Conservation (phyloP, 805 yeast species). For the Spathaspora boniae region DNA sequence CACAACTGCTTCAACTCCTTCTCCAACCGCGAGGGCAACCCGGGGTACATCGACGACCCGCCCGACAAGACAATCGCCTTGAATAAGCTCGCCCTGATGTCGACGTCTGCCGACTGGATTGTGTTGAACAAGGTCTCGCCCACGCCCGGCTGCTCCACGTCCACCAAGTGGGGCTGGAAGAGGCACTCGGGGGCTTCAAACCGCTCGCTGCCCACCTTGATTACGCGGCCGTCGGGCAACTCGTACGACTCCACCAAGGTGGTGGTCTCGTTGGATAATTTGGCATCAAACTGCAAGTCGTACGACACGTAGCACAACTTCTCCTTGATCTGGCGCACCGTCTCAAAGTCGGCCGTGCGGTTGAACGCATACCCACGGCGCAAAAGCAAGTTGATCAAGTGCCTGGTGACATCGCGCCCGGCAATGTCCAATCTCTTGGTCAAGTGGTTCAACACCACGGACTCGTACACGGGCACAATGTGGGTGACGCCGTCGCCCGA, state of each 20-base stretch:
- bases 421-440: constrained; percentile 94
- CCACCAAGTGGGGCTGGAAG: constrained; percentile 93
- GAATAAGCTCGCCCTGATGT: constrained; percentile 81
- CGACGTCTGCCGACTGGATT: constrained; percentile 92
- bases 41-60: constrained; percentile 98
- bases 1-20: constrained; percentile 95
- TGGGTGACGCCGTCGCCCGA: constrained; percentile 99
- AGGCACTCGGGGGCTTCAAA: constrained; percentile 96
- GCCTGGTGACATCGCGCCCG: constrained; percentile 97
- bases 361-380: constrained; percentile 98
- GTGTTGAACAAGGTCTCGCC: constrained; percentile 92
- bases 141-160: constrained; percentile 94
- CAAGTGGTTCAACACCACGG: constrained; percentile 91
- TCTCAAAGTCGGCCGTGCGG: constrained; percentile 98
- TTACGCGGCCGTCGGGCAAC: constrained; percentile 93
- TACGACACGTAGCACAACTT: constrained; percentile 93
- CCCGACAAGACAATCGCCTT: constrained; percentile 94
- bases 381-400: constrained; percentile 81
- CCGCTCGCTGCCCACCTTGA: constrained; percentile 92
- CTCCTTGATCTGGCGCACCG: constrained; percentile 96
- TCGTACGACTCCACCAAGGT: constrained; percentile 88
- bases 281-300: constrained; percentile 85
- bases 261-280: constrained; percentile 90
- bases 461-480: constrained; percentile 96
- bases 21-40: constrained; percentile 91